Percentiles rank a stretch among this genome's conserved stretches.
Evolutionary conservation across 192 early-diverging fungal genomes (phyloP).

Genomic region (Mortierella hygrophila): DNA sequence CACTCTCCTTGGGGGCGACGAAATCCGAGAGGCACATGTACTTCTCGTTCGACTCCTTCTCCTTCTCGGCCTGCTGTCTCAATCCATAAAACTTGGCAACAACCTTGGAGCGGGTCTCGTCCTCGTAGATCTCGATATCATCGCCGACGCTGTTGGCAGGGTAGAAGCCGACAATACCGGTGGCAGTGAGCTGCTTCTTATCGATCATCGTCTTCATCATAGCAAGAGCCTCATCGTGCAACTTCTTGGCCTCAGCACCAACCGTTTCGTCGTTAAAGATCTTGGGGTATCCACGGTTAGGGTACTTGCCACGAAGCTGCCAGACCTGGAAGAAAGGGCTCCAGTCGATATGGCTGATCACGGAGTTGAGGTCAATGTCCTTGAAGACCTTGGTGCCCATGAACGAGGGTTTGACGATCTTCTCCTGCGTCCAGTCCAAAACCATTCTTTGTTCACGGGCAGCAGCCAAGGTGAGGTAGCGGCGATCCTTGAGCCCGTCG

Average conservation of each 20-base stretch:
- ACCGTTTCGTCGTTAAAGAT: slow-evolving; percentile 97
- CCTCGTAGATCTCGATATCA: slow-evolving; percentile 87
- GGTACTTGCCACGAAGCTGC: slow-evolving; percentile 95
- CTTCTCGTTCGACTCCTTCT: slow-evolving; percentile 81
- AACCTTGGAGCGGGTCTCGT: slow-evolving; percentile 77
- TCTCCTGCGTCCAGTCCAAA: slow-evolving; percentile 81
- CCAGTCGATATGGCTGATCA: slow-evolving; percentile 95
- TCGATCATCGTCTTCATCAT: slow-evolving; percentile 87
- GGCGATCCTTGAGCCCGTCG: slow-evolving; percentile 89
- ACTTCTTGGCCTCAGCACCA: slow-evolving; percentile 88
- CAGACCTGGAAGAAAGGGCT: slow-evolving; percentile 99
- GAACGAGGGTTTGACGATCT: slow-evolving; percentile 85
- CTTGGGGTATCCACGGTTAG: slow-evolving; percentile 97
- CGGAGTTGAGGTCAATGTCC: slow-evolving; percentile 79
- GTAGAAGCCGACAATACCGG: slow-evolving; percentile 88
- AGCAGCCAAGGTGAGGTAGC: slow-evolving; percentile 77
- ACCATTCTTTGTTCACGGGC: slow-evolving; percentile 74
- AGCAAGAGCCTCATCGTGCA: slow-evolving; percentile 87
- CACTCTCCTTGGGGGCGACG: slow-evolving; percentile 83
- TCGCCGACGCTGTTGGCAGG: slow-evolving; percentile 92
- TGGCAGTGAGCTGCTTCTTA: slow-evolving; percentile 78
- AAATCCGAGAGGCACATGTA: slow-evolving; percentile 95
- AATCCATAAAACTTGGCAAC: slow-evolving; percentile 88
- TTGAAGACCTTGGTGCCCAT: slow-evolving; percentile 85
- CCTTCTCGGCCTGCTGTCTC: slow-evolving; percentile 67